phyloP scores from a whole-genome alignment of 768 basidiomycete genomes.

The Pleurotus pulmonarius region DNA sequence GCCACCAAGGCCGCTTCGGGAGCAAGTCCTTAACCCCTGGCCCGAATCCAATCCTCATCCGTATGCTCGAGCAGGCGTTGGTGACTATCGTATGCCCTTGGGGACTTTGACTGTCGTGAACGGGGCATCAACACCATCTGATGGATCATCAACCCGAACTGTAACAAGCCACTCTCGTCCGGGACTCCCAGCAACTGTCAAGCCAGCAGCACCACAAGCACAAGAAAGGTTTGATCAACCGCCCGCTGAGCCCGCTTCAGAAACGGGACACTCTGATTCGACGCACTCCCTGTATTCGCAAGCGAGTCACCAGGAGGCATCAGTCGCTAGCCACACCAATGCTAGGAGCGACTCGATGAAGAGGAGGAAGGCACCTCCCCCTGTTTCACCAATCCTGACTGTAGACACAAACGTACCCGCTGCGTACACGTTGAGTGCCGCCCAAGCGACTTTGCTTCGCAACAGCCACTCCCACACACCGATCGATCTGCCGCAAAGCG shows the following conservation, averaged over 20 bases:
- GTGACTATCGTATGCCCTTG: background rate
- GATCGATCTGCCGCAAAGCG: background rate
- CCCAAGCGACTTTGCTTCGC: background rate
- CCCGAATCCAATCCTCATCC: background rate
- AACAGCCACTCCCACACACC: background rate
- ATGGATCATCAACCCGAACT: background rate
- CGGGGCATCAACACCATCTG: background rate
- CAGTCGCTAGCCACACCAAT: background rate
- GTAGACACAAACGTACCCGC: background rate
- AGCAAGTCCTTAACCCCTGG: background rate
- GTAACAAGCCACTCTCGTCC: background rate
- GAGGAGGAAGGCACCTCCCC: background rate
- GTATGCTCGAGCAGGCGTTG: background rate
- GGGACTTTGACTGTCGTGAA: background rate
- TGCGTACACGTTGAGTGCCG: too few relatives aligned
- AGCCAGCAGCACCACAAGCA: background rate
- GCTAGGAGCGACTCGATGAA: background rate
- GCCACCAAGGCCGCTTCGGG: background rate
- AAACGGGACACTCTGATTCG: constrained; percentile 4
- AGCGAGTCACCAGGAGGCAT: background rate
- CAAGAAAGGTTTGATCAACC: background rate
- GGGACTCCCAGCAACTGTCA: background rate
- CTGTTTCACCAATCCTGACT: background rate
- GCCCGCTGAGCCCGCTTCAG: background rate
- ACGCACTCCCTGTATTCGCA: constrained; percentile 1